Percentiles rank a stretch among this genome's conserved stretches.
These are phyloP conservation scores for Amanita rubescens DNA, from an alignment of 768 basidiomycete species.

Conservation along the genomic window DNA sequence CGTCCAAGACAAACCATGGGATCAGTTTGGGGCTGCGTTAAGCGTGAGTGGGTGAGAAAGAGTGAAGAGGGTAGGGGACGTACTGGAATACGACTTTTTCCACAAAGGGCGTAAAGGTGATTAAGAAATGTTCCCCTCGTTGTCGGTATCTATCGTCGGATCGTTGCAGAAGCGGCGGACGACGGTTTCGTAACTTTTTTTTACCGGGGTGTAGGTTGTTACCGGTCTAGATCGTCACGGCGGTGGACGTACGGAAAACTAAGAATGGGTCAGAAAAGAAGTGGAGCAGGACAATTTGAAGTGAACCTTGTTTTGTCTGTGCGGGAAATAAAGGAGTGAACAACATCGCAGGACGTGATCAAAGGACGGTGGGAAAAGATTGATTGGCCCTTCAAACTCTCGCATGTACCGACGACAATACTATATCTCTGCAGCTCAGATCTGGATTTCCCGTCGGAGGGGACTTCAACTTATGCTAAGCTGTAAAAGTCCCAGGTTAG, in stretches of 20 bases:
- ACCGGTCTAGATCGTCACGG: not conserved
- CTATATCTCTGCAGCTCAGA: too few relatives aligned
- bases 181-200: slow-evolving; percentile 72
- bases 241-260: slow-evolving; percentile 58
- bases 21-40: slow-evolving; percentile 91
- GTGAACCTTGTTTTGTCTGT: slow-evolving; percentile 53
- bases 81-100: slow-evolving; percentile 87
- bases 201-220: not conserved
- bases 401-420: too few relatives aligned
- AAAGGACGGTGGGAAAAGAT: not conserved
- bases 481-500: too few relatives aligned
- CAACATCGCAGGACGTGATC: slow-evolving; percentile 11
- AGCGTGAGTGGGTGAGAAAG: too few relatives aligned
- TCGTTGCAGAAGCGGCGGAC: slow-evolving; percentile 67
- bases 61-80: slow-evolving; percentile 21
- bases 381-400: too few relatives aligned
- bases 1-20: slow-evolving; percentile 97
- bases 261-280: slow-evolving; percentile 11
- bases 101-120: slow-evolving; percentile 82
- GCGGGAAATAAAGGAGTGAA: slow-evolving; percentile 56
- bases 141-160: slow-evolving; percentile 26
- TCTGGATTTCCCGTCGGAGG: too few relatives aligned
- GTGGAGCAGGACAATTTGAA: not conserved
- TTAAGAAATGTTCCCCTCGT: slow-evolving; percentile 54
- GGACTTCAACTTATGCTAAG: too few relatives aligned